Percentiles rank a stretch among this genome's conserved stretches.
phyloP scores from a whole-genome alignment of 768 basidiomycete species.

The Basidioascus undulatus region DNA sequence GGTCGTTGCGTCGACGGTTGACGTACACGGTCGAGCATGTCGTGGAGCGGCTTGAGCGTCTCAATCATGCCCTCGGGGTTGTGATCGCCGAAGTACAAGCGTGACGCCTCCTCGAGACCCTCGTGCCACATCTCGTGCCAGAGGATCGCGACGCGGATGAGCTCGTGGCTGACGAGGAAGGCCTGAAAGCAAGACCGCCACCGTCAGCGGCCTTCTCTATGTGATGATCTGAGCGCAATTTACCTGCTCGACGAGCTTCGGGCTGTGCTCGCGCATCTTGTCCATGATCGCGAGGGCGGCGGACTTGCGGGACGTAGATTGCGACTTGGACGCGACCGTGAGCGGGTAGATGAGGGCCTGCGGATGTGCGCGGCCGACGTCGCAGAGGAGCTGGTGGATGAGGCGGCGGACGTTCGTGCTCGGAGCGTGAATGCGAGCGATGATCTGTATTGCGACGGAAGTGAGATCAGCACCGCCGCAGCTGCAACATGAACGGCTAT shows the following conservation, averaged over 20 bases:
- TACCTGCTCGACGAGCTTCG: slow-evolving; percentile 64
- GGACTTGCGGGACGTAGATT: slow-evolving; percentile 50
- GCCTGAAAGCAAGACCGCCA: slow-evolving; percentile 27
- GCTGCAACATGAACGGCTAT: not conserved
- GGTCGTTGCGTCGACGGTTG: too few relatives aligned
- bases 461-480: not conserved
- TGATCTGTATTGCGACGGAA: slow-evolving; percentile 34
- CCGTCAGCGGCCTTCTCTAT: too few relatives aligned
- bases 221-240: slow-evolving; percentile 3
- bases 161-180: slow-evolving; percentile 65
- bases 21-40: slow-evolving; percentile 71
- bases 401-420: slow-evolving; percentile 62
- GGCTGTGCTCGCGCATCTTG: slow-evolving; percentile 77
- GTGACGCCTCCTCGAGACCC: slow-evolving; percentile 87
- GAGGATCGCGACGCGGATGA: slow-evolving; percentile 88
- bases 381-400: slow-evolving; percentile 64
- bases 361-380: slow-evolving; percentile 88
- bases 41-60: slow-evolving; percentile 72
- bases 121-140: slow-evolving; percentile 99
- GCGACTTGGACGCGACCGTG: slow-evolving; percentile 90
- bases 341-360: slow-evolving; percentile 88
- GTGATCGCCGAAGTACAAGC: slow-evolving; percentile 86
- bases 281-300: slow-evolving; percentile 75
- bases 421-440: slow-evolving; percentile 92
- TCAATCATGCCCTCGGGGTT: slow-evolving; percentile 95